Percentiles rank a stretch among this genome's conserved stretches.
Evolutionary conservation across 2,329 filamentous ascomycete genomes (phyloP).

Genomic region (Microdochium nivale): DNA sequence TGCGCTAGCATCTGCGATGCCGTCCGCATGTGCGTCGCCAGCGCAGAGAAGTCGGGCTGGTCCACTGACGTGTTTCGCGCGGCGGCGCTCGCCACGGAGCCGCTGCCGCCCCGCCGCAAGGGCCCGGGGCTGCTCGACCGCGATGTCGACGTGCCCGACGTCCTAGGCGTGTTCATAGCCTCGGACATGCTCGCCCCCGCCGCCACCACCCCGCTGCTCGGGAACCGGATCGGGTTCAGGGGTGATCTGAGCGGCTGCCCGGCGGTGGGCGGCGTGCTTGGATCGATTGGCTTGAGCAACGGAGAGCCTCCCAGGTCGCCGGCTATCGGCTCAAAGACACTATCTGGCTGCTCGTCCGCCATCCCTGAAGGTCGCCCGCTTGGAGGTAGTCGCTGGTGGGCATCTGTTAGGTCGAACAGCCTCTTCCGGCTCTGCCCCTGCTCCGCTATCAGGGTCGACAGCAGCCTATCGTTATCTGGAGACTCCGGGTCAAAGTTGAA

Average conservation of each 20-base stretch:
- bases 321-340: constrained; percentile 74
- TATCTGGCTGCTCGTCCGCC: constrained; percentile 44
- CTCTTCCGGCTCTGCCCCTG: constrained; percentile 44
- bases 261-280: constrained; percentile 28
- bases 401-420: constrained; percentile 63
- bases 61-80: constrained; percentile 49
- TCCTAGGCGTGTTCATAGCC: constrained; percentile 52
- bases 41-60: constrained; percentile 71
- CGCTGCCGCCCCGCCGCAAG: constrained; percentile 34
- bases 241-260: constrained; percentile 20
- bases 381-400: constrained; percentile 32
- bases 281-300: constrained; percentile 50
- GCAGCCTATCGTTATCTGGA: constrained; percentile 60
- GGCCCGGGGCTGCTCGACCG: constrained; percentile 59
- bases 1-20: constrained; percentile 83
- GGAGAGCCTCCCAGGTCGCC: constrained; percentile 71
- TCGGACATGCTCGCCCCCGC: constrained; percentile 45
- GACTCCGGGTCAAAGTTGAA: constrained; percentile 75
- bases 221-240: constrained; percentile 10
- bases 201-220: constrained; percentile 20
- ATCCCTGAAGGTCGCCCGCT: not conserved
- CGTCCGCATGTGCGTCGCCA: constrained; percentile 81
- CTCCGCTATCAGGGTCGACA: constrained; percentile 48
- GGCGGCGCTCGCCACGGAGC: constrained; percentile 50
- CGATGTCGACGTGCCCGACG: constrained; percentile 59